Evolutionary conservation across 306 rosid genomes (phyloP).

Genomic region (Castanea crenata): DNA sequence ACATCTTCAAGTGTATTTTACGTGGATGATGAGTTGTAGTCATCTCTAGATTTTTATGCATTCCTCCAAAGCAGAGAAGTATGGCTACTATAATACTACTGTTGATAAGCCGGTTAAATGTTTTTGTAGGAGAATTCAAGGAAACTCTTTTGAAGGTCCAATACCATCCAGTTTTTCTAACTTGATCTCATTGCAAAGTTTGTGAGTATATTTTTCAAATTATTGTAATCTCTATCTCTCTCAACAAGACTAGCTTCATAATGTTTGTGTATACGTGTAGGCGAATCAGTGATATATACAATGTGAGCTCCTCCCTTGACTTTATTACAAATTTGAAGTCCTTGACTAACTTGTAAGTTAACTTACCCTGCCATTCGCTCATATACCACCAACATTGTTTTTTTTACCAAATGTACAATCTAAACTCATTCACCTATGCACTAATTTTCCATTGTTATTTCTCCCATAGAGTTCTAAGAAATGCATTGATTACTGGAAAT

Average conservation of each 20-base stretch:
- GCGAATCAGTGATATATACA: constrained; percentile 31
- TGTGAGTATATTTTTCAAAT: constrained; percentile 16
- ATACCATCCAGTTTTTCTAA: constrained; percentile 31
- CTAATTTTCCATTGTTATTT: background rate
- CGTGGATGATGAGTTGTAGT: too few species aligned
- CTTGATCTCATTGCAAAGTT: constrained; percentile 9
- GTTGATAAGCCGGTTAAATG: background rate
- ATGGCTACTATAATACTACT: background rate
- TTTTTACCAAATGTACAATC: background rate
- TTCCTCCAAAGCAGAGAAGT: too few species aligned
- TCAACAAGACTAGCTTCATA: background rate
- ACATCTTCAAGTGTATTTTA: background rate
- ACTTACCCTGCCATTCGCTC: background rate
- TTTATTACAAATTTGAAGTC: constrained; percentile 15
- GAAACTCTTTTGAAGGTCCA: constrained; percentile 37
- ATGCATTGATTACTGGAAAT: constrained; percentile 21
- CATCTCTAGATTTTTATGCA: too few species aligned
- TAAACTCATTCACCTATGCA: background rate
- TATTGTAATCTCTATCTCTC: background rate
- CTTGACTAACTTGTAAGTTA: constrained; percentile 27
- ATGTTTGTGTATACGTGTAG: constrained; percentile 11
- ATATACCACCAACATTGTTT: background rate
- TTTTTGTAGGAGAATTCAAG: constrained; percentile 27
- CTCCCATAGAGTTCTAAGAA: constrained; percentile 23
- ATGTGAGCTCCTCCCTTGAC: constrained; percentile 31